Evolutionary conservation across 306 rosid species (phyloP), one percentile per base, ranked within the genome.

Genomic region (Dryas alaskensis): DNA sequence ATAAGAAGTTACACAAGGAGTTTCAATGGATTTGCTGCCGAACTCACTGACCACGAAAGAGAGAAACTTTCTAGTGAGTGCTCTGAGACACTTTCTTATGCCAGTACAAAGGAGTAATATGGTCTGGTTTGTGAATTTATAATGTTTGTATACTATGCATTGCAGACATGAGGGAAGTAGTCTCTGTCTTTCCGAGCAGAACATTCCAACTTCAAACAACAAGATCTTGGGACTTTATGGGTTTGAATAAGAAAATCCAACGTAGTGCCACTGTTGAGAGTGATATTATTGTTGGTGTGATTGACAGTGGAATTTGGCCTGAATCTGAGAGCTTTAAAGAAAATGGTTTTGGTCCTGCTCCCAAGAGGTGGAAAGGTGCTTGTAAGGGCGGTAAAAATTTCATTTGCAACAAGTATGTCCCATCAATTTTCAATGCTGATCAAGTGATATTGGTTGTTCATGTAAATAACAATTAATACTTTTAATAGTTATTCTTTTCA

Each of bases 171-270:
- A 16, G 75, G 11, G 81, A 74, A 42, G 79, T 79, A 27, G 77
- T 79, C 31, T 79, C 87, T 4, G 63, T 83, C 39, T 83, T 79
- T 12, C 73, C 79, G 12, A 78, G 70, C 39, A 48, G 13, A 59
- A 31, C 10, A 4, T 43, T 57, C 17, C 57, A 72, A 5, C 73
- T 76, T 7, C 79, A 83, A 6, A 83, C 79, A 7, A 83, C 83
- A 60, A 72, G 79, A 79, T 79, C 84, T n/a, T 83, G 84, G 86
- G 81, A 83, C 55, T 83, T 67, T 11, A 44, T 83, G 60, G 79
- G 84, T 1, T 52, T 79, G n/a, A 17, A 1, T 3, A 7, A 72
- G 27, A 76, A 37, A 7, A 7, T 11, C 11, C 46, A 17, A 51
- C 51, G 77, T 62, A 49, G 55, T 5, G 10, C 14, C 44, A 12